These are phyloP conservation scores for Mercurialis annua DNA, from an alignment of 345 rosid genomes.

Conservation along the genomic window DNA sequence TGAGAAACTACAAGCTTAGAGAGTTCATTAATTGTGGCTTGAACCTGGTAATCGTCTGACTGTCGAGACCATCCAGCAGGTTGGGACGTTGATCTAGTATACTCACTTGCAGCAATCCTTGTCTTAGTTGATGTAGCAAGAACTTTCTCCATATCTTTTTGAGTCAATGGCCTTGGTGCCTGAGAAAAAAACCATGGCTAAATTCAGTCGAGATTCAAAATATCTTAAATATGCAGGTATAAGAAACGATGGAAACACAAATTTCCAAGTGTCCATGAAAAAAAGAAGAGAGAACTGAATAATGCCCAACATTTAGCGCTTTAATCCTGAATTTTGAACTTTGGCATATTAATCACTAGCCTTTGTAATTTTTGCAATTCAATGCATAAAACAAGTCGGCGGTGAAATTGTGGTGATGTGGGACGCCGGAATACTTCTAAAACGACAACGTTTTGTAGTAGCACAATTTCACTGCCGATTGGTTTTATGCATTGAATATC, in stretches of 20 bases:
- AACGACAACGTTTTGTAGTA: too few species aligned
- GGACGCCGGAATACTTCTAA: too few species aligned
- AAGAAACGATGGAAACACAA: not conserved
- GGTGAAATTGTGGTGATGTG: too few species aligned
- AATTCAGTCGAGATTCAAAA: not conserved
- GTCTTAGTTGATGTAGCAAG: slow-evolving; percentile 68
- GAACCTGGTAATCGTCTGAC: slow-evolving; percentile 66
- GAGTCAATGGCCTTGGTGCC: slow-evolving; percentile 75
- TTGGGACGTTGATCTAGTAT: slow-evolving; percentile 50
- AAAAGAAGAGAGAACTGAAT: too few species aligned
- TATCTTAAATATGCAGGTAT: not conserved
- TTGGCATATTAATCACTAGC: too few species aligned
- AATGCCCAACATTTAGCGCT: too few species aligned
- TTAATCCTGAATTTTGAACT: too few species aligned
- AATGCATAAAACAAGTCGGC: too few species aligned
- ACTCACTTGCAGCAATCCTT: slow-evolving; percentile 70
- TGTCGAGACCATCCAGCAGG: slow-evolving; percentile 48
- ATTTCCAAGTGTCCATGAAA: not conserved
- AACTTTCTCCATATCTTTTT: slow-evolving; percentile 68
- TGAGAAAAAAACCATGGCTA: slow-evolving; percentile 19
- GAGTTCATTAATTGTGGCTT: slow-evolving; percentile 74
- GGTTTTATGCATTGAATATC: too few species aligned
- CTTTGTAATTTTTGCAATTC: too few species aligned
- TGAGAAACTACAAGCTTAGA: slow-evolving; percentile 81
- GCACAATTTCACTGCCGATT: too few species aligned